phyloP scores from a whole-genome alignment of 192 early-diverging fungal species.

The Backusella morwellensis region DNA sequence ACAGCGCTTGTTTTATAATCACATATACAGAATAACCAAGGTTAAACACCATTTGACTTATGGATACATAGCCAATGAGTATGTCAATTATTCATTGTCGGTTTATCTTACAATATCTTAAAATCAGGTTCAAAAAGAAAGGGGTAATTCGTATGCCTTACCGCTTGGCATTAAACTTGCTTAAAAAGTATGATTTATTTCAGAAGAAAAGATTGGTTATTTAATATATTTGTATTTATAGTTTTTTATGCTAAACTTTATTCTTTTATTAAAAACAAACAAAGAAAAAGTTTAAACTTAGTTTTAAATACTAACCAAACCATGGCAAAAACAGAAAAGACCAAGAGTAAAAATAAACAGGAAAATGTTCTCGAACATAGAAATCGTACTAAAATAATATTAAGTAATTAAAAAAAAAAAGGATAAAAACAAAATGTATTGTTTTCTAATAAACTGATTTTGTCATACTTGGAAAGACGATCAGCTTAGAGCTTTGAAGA shows the following conservation, averaged over 20 bases:
- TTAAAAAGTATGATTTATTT: background rate
- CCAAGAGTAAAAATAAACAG: background rate
- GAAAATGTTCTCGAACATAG: background rate
- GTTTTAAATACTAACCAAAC: background rate
- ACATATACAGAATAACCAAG: background rate
- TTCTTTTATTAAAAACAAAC: conserved; percentile 7
- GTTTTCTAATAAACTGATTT: background rate
- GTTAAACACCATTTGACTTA: background rate
- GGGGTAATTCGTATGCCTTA: background rate
- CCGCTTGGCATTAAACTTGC: background rate
- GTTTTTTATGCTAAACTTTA: background rate
- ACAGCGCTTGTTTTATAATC: background rate
- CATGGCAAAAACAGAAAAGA: conserved; percentile 1
- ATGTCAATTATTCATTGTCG: background rate
- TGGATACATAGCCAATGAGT: background rate
- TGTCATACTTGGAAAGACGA: background rate
- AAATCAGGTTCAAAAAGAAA: background rate
- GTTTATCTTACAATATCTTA: background rate
- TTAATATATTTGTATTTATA: conserved; percentile 5
- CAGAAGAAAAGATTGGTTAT: background rate
- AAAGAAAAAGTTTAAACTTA: background rate
- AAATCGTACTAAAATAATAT: background rate
- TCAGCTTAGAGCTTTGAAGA: background rate
- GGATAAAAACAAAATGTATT: background rate
- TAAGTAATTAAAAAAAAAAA: background rate